phyloP scores from a whole-genome alignment of 1,139 yeast species.

The Tardiomyces blankii region DNA sequence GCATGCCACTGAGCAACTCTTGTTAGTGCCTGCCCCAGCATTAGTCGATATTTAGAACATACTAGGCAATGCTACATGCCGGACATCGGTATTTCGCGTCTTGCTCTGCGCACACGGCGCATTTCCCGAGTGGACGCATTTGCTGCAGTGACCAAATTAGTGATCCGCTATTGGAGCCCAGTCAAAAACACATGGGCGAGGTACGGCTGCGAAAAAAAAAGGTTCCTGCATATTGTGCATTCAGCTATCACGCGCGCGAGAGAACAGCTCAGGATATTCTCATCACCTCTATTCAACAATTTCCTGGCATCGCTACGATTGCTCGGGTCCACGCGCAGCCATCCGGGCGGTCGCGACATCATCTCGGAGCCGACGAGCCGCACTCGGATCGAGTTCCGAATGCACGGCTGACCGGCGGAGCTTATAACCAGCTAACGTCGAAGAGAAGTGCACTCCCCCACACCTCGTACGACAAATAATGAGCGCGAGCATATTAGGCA shows the following conservation, averaged over 20 bases:
- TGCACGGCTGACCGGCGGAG: background rate
- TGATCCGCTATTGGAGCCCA: no score
- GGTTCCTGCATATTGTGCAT: background rate
- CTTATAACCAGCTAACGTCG: no score
- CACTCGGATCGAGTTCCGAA: background rate
- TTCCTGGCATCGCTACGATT: no score
- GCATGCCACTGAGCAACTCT: constrained; percentile 41
- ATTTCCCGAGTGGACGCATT: background rate
- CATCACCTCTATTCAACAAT: no score
- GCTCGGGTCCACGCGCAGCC: no score
- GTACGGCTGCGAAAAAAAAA: background rate
- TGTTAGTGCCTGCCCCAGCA: background rate
- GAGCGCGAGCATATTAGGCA: background rate
- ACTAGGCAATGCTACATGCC: constrained; percentile 33
- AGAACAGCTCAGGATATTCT: no score
- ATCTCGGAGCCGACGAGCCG: no score
- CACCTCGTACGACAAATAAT: background rate
- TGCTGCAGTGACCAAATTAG: no score
- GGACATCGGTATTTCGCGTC: constrained; percentile 52
- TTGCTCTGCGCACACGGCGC: background rate
- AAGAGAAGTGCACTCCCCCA: no score
- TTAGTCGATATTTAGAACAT: background rate
- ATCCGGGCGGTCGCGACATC: no score
- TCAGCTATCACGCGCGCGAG: no score
- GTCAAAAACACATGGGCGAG: no score